phyloP scores from a whole-genome alignment of 2,329 filamentous ascomycete genomes.

The Diaporthe destruens region DNA sequence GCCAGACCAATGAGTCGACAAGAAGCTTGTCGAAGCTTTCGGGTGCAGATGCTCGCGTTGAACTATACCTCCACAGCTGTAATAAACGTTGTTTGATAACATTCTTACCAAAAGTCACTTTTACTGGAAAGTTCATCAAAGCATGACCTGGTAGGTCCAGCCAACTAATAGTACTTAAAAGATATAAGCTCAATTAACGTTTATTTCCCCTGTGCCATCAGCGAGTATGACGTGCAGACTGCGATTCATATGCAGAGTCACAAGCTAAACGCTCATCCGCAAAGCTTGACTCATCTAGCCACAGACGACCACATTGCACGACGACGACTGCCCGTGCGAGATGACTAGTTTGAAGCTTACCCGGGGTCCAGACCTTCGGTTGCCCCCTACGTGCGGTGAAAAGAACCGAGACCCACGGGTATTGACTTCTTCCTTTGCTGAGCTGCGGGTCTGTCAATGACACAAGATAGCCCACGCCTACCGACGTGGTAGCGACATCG shows the following conservation, averaged over 20 bases:
- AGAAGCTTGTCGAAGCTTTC: background rate
- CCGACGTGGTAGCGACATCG: background rate
- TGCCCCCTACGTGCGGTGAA: too few species aligned
- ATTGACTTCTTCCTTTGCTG: background rate
- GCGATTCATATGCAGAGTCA: background rate
- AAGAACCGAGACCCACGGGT: too few species aligned
- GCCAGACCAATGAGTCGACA: background rate
- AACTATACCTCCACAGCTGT: too few species aligned
- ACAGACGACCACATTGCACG: background rate
- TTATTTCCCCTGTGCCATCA: too few species aligned
- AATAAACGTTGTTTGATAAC: too few species aligned
- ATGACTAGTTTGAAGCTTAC: conserved; percentile 4
- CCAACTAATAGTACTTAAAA: too few species aligned
- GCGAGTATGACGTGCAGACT: background rate
- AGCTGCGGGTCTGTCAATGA: background rate
- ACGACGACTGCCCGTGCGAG: background rate
- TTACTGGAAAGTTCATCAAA: too few species aligned
- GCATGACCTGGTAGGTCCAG: too few species aligned
- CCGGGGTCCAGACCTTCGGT: too few species aligned
- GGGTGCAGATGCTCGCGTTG: background rate
- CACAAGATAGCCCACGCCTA: too few species aligned
- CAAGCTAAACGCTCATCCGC: background rate
- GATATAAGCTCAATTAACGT: too few species aligned
- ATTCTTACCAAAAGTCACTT: too few species aligned
- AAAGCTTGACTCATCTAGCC: background rate